phyloP scores from a whole-genome alignment of 768 basidiomycete genomes.

The Xerocomellus dryophilus region DNA sequence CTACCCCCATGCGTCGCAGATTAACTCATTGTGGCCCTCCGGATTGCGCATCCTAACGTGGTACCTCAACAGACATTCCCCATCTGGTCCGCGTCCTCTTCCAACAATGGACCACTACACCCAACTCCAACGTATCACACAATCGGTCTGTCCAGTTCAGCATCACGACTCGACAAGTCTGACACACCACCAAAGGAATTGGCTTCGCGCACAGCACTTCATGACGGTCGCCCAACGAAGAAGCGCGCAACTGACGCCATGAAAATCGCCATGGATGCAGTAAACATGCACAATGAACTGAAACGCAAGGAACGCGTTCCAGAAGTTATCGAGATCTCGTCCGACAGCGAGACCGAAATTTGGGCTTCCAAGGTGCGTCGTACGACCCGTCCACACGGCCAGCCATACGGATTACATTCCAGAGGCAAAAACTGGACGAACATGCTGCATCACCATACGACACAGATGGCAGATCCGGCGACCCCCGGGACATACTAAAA shows the following conservation, averaged over 20 bases:
- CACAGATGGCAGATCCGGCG: neutral
- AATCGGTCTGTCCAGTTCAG: constrained; percentile 12
- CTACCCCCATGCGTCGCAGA: neutral
- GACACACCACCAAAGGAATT: constrained; percentile 24
- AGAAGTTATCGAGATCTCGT: constrained; percentile 27
- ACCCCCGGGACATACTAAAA: neutral
- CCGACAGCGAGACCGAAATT: constrained; percentile 30
- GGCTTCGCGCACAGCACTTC: constrained; percentile 9
- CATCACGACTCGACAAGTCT: neutral
- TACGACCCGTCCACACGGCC: neutral
- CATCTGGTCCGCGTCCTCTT: neutral
- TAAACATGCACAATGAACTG: constrained; percentile 6
- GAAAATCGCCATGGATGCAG: constrained; percentile 13
- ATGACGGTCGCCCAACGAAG: constrained; percentile 15
- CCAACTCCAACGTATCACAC: constrained; percentile 25
- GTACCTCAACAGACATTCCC: neutral
- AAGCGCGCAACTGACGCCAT: constrained; percentile 22
- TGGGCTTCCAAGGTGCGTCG: constrained; percentile 22
- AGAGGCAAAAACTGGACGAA: constrained; percentile 23
- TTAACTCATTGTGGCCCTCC: neutral
- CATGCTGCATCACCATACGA: neutral
- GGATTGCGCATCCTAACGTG: neutral
- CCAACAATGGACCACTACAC: constrained; percentile 8
- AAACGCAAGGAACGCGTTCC: constrained; percentile 22
- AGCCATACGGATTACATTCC: neutral